Evolutionary conservation across 208 protist genomes (phyloP), one percentile per base, ranked within the genome.

Genomic region (Trypanosoma avium): DNA sequence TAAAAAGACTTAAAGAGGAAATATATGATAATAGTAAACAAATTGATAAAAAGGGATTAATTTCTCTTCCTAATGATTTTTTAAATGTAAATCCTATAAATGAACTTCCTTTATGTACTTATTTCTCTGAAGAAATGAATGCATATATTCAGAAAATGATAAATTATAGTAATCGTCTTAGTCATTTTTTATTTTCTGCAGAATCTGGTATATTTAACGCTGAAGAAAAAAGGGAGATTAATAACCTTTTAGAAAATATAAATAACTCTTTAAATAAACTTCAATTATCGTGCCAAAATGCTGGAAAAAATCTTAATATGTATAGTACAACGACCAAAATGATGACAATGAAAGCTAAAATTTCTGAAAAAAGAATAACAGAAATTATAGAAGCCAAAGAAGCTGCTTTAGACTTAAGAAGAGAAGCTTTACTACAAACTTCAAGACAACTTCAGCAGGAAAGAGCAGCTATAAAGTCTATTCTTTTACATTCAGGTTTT

Each of bases 371-470:
- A 26, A 46, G 48, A 13, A 27, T 67, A 24, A 48, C 33, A 9
- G 49, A 48, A 13, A 48, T 67, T 13, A 50, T 38, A 35, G 24
- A 45, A 21, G 50, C 48, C 17, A 38, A 56, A 21, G 49, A 67
- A 49, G 36, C 24, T 33, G 19, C 27, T 29, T 29, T 27, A 9
- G 29, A 59, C 29, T 36, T 27, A 3, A 56, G 29, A n/a, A 48
- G 49, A 29, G 48, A 57, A n/a, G 47, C 61, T 7, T n/a, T 35
- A n/a, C 8, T 40, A 2, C 13, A 47, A 17, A 27, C 29, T 13
- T 27, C 50, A 67, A 43, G 19, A 9, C 33, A 67, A 24, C 50
- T 67, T 36, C 27, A 38, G 30, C 4, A 59, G 47, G 49, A 67
- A 21, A 48, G 61, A 9, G 33, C 32, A 27, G 50, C 32, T 4